A percentile compares a stretch with the other conserved stretches of the same genome.
Conservation (phyloP, 176 grass and related monocot species). For the Triticum aestivum region DNA sequence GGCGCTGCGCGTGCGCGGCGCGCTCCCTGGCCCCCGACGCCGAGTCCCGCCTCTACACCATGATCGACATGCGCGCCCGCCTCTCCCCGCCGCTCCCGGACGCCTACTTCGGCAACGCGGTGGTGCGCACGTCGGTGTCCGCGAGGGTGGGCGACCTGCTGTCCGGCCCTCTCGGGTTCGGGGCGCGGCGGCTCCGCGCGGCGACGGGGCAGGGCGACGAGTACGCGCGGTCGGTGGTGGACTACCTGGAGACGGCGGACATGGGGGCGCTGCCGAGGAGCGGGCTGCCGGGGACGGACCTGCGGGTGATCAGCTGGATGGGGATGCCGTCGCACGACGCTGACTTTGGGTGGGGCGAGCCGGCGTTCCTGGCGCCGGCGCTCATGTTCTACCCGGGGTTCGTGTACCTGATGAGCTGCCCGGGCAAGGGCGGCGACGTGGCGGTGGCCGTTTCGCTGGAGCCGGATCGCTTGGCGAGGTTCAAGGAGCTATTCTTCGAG, state of each 20-base stretch:
- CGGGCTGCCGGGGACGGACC: conserved; percentile 23
- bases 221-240: conserved; percentile 44
- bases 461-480: conserved; percentile 36
- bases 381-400: conserved; percentile 41
- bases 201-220: conserved; percentile 35
- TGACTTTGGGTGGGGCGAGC: conserved; percentile 64
- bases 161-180: not conserved
- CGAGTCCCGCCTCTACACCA: conserved; percentile 42
- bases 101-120: conserved; percentile 56
- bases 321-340: conserved; percentile 55
- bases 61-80: conserved; percentile 50
- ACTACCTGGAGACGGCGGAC: conserved; percentile 42
- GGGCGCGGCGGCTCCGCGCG: conserved; percentile 13
- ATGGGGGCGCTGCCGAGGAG: not conserved
- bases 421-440: conserved; percentile 36
- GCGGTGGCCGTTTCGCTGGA: conserved; percentile 43
- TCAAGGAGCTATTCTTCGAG: conserved; percentile 52
- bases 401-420: conserved; percentile 44
- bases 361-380: conserved; percentile 38
- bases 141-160: conserved; percentile 42
- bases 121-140: conserved; percentile 28
- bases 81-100: conserved; percentile 39
- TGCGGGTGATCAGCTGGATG: conserved; percentile 57
- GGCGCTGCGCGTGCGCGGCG: conserved; percentile 56
- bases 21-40: conserved; percentile 25